Base-by-base conservation (phyloP, 768 basidiomycete genomes). In the Hydnum rufescens region DNA sequence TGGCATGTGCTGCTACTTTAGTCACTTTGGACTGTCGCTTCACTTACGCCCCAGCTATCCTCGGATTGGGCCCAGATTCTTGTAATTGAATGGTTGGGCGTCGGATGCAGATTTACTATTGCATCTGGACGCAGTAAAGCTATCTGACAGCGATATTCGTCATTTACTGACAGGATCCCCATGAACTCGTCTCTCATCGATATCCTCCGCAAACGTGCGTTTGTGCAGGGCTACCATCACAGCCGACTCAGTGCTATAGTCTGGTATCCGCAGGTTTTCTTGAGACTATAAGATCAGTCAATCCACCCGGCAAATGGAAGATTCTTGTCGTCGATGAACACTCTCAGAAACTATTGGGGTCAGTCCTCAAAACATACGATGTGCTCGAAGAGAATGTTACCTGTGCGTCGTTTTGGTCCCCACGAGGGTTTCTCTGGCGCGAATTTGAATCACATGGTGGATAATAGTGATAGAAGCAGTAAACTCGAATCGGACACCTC, bases 341-440 rank as follows among this genome's bases (percentile, higher is more conserved):
- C 66, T 81, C 90, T 25, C 81, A 90, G 65, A 77, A 74, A 63
- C 68, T 97, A 51, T 66, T 99, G 44, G 75, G 79, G 55, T 76
- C 82, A 5, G 87, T 92, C 3, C 72, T 96, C 59, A 89, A 88
- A 67, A 81, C 87, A 63, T 89, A 85, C 60, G 93, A 99, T 64
- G 84, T 97, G 53, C 66, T 97, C 53, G 81, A 89, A 64, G 88
- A 95, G 71, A 92, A 92, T 70, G 88, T 97, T 42, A 95, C 90
- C 44, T 74, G 93, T 95, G 68, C 63, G 88, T 71, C 22, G n/a
- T n/a, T 23, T 32, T 47, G 8, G 30, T 32, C 49, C 32, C 44
- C 25, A n/a, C n/a, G n/a, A n/a, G n/a, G n/a, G n/a, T n/a, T n/a
- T n/a, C n/a, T n/a, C n/a, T n/a, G 8, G 29, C 42, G 25, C 52